Base-by-base conservation (phyloP, 2,329 filamentous ascomycete genomes). In the Verticillium dahliae region DNA sequence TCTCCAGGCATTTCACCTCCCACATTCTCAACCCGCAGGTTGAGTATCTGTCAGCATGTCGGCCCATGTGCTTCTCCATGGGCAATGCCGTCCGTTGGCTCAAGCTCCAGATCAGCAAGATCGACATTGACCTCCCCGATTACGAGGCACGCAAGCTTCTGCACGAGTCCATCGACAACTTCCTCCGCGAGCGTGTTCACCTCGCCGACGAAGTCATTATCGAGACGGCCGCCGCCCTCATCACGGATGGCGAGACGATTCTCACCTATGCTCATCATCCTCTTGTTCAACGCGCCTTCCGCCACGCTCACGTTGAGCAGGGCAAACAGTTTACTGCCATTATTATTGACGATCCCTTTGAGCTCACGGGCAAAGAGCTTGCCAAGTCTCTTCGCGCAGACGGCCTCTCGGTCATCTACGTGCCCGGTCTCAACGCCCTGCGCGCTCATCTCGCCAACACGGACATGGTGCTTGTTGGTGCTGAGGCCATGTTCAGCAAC, bases 41-140 rank as follows among this genome's bases (percentile, higher is more conserved):
- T 71, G 92, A 96, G 66, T 97, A 96, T 72, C 84, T 99, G 63
- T 91, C 91, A 63, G 92, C 92, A 67, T 97, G 93, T 71, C 88
- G 95, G n/a, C 93, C 95, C 38, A 90, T 99, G 77, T 96, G 91
- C 67, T 95, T 97, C 75, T 92, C 91, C 65, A 97, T 98, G 88
- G 95, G 95, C 63, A 99, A 98, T 74, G 92, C 92, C 39, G 96
- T 99, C 72, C 87, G 95, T 60, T 94, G 92, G 82, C 83, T 99
- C 58, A 99, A 99, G 80, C 86, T 97, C 57, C 87, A 92, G 70
- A 94, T 99, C 71, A 90, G 91, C 69, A 92, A 92, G 68, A 88
- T 97, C 62, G 92, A 97, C 69, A 92, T 94, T 50, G 90, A 93
- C 68, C 85, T 89, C 1, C 87, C 91, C 35, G 94, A 99, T 72